phyloP scores from a whole-genome alignment of 129 eudicot species.

The Centella asiatica region DNA sequence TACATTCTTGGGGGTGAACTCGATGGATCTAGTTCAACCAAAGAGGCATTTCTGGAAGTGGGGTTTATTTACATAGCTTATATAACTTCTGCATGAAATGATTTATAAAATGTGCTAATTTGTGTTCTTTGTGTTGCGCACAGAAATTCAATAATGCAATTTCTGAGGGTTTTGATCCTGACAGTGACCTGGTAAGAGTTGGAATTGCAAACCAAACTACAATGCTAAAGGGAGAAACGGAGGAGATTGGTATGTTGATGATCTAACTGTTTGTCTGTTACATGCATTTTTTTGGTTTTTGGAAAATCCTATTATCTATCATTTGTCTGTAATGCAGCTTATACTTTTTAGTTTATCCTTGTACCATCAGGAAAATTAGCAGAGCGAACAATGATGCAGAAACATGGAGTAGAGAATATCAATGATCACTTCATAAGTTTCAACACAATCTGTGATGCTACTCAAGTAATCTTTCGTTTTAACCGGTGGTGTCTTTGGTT shows the following conservation, averaged over 20 bases:
- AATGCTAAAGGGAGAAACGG: conserved; percentile 93
- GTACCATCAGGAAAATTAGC: conserved; percentile 48
- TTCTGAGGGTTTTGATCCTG: conserved; percentile 87
- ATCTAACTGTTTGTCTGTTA: background rate
- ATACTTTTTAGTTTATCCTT: conserved; percentile 6
- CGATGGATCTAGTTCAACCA: conserved; percentile 85
- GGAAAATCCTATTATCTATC: background rate
- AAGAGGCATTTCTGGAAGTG: conserved; percentile 81
- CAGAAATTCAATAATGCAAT: conserved; percentile 86
- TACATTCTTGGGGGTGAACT: conserved; percentile 88
- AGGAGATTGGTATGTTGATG: conserved; percentile 64
- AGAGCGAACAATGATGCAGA: conserved; percentile 84
- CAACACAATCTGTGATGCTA: conserved; percentile 90
- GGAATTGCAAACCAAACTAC: conserved; percentile 94
- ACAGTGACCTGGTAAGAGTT: conserved; percentile 58
- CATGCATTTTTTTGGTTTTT: background rate
- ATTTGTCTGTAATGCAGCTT: conserved; percentile 7
- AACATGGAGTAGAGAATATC: conserved; percentile 64
- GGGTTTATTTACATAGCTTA: background rate
- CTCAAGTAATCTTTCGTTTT: conserved; percentile 44
- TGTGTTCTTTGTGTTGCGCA: conserved; percentile 11
- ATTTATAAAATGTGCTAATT: background rate
- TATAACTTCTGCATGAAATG: background rate
- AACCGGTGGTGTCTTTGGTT: background rate
- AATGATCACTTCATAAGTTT: conserved; percentile 70